Base-by-base conservation (phyloP, 495 filamentous ascomycete species). In the Aspergillus sparsus region DNA sequence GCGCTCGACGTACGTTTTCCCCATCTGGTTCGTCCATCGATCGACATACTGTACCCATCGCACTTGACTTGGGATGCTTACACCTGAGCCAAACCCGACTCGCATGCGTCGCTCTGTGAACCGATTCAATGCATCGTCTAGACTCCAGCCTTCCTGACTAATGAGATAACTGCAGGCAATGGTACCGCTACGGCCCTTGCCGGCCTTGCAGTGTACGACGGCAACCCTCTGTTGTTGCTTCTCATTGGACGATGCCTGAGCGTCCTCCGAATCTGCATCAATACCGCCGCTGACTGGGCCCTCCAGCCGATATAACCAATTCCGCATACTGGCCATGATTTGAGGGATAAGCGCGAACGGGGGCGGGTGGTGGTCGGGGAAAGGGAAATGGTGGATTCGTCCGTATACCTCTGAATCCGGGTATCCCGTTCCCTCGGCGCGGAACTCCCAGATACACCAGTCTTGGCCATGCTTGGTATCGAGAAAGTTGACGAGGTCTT, bases 361-460 rank as follows among this genome's bases (percentile, higher is more conserved):
- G 58, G 94, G 94, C 34, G 94, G 95, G 70, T 98, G 94, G 69
- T 98, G 94, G 70, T 98, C 94, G 0, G 95, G 95, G 83, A 90
- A 98, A 2, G 94, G 94, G 64, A 89, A 97, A 75, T 98, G 94
- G 62, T 87, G 82, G 49, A 98, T 86, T 0, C 92, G 77, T 33
- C 83, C 80, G 67, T 93, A 90, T 2, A 98, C 92, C 57, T 94
- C 93, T 27, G 82, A 82, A 70, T 98, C 94, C 0, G 90, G 90
- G 66, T 98, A 98, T 0, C 94, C 94, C 0, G 95, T 96, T 8
- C 94, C 94, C 70, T 98, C 94, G 35, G 91, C 94, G 37, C 95
- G 87, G 67, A 98, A 97, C 68, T 98, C 94, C 91, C 92, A 98
- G 63, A 98, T 96, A 9, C 86, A 83, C 94, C 93, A 98, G 57